phyloP scores from a whole-genome alignment of 345 rosid species.

The Populus deltoides region DNA sequence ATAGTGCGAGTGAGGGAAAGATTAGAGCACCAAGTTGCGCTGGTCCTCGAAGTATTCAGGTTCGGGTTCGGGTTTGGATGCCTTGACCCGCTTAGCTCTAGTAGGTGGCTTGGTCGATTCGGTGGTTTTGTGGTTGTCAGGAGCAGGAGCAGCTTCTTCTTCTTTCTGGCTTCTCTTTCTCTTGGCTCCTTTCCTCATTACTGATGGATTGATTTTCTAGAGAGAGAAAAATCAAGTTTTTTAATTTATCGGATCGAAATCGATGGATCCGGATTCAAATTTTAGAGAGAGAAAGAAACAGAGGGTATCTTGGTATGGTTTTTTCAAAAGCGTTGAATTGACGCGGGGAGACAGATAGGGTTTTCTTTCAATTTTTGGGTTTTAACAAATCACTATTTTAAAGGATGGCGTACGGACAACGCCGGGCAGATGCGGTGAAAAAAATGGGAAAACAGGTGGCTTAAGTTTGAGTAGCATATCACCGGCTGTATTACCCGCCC shows the following conservation, averaged over 20 bases:
- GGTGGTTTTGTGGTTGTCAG: neutral
- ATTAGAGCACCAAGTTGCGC: constrained; percentile 66
- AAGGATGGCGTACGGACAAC: no score
- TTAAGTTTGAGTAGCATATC: no score
- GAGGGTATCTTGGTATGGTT: no score
- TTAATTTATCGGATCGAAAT: neutral
- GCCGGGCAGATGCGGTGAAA: no score
- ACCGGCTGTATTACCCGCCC: no score
- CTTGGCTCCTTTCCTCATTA: constrained; percentile 26
- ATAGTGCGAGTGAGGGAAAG: neutral
- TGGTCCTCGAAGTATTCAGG: constrained; percentile 80
- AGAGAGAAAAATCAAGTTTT: neutral
- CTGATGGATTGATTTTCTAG: neutral
- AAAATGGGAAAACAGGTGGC: no score
- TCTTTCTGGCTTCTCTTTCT: constrained; percentile 20
- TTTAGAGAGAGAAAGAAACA: neutral
- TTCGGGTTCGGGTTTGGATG: constrained; percentile 49
- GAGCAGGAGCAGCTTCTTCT: constrained; percentile 8
- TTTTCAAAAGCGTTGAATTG: neutral
- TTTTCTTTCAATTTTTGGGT: neutral
- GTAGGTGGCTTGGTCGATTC: constrained; percentile 13
- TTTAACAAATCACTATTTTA: no score
- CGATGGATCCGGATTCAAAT: constrained; percentile 1
- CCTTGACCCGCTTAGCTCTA: constrained; percentile 52
- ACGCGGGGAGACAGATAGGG: constrained; percentile 7